Percentiles rank a stretch among this genome's conserved stretches.
Evolutionary conservation across 2,329 filamentous ascomycete genomes (phyloP).

Genomic region (Ciborinia camelliae): DNA sequence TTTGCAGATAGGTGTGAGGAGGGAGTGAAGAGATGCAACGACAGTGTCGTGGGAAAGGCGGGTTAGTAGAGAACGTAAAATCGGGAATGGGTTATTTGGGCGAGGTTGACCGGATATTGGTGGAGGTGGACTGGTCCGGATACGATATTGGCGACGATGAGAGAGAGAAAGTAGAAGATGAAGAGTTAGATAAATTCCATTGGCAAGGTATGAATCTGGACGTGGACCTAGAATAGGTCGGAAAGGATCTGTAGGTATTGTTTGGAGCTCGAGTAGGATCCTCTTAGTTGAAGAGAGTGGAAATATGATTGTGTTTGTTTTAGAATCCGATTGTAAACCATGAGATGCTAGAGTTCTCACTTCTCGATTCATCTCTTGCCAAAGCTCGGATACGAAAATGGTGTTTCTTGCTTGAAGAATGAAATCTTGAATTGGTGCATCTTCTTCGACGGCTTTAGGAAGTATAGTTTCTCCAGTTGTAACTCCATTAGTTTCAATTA

Average conservation of each 20-base stretch:
- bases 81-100: slow-evolving; percentile 49
- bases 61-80: slow-evolving; percentile 54
- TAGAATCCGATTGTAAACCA: slow-evolving; percentile 56
- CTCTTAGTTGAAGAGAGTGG: slow-evolving; percentile 51
- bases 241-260: slow-evolving; percentile 47
- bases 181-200: slow-evolving; percentile 63
- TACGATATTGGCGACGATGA: slow-evolving; percentile 70
- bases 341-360: slow-evolving; percentile 68
- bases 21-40: slow-evolving; percentile 25
- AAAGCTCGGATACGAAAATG: slow-evolving; percentile 80
- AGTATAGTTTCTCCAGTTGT: slow-evolving; percentile 56
- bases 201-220: slow-evolving; percentile 54
- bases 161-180: slow-evolving; percentile 75
- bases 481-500: slow-evolving; percentile 55
- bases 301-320: slow-evolving; percentile 56
- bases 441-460: slow-evolving; percentile 52
- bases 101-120: slow-evolving; percentile 49
- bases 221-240: slow-evolving; percentile 34
- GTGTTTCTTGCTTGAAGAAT: slow-evolving; percentile 76
- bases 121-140: slow-evolving; percentile 61
- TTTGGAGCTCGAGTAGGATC: slow-evolving; percentile 65
- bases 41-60: slow-evolving; percentile 34
- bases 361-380: slow-evolving; percentile 84
- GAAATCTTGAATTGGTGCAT: slow-evolving; percentile 60
- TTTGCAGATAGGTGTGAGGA: slow-evolving; percentile 29